Percentiles rank a stretch among this genome's conserved stretches.
phyloP scores from a whole-genome alignment of 805 yeast genomes.

The Zygotorulaspora danielsina region DNA sequence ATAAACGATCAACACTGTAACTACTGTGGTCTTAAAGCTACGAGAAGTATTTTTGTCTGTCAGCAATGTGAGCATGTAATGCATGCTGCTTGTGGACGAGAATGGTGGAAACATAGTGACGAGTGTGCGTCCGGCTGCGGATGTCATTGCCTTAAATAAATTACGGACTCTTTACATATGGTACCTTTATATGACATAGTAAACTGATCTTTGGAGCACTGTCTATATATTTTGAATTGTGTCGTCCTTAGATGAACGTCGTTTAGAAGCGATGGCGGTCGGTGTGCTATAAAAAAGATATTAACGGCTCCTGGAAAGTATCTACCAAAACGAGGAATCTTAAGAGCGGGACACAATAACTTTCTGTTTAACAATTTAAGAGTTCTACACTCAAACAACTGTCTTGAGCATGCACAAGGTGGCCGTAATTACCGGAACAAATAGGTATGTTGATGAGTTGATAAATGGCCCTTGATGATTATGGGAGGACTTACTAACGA shows the following conservation, averaged over 20 bases:
- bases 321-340: too few relatives aligned
- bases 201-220: too few relatives aligned
- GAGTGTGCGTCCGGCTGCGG: constrained; percentile 89
- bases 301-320: neutral
- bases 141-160: constrained; percentile 53
- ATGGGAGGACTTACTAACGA: neutral
- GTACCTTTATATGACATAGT: neutral
- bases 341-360: too few relatives aligned
- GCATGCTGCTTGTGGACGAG: constrained; percentile 72
- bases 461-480: too few relatives aligned
- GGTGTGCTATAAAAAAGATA: constrained; percentile 1
- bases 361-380: too few relatives aligned
- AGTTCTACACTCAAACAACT: too few relatives aligned
- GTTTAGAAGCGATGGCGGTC: too few relatives aligned
- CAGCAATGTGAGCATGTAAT: constrained; percentile 70
- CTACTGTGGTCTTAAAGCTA: constrained; percentile 58
- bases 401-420: constrained; percentile 26
- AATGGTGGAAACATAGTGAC: constrained; percentile 63
- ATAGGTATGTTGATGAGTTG: constrained; percentile 27
- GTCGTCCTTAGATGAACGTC: too few relatives aligned
- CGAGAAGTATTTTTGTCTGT: constrained; percentile 62
- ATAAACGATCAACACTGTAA: constrained; percentile 47
- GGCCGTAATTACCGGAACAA: constrained; percentile 46
- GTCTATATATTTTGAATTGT: too few relatives aligned
- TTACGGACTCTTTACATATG: neutral